Conservation (phyloP, 345 rosid species). For the Ceriops decandra region DNA sequence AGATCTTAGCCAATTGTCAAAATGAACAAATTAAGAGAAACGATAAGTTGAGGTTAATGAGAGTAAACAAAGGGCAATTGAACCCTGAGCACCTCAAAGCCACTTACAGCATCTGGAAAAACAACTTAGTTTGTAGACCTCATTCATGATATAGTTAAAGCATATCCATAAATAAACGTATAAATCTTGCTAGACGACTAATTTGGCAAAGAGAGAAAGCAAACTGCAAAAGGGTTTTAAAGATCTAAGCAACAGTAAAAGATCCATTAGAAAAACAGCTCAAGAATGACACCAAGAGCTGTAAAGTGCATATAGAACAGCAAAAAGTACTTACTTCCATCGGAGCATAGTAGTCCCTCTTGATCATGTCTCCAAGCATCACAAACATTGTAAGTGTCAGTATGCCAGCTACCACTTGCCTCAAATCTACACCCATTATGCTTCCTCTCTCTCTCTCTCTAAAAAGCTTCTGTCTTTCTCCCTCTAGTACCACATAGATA, state of each 20-base stretch:
- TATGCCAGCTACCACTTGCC: constrained; percentile 91
- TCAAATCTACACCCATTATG: constrained; percentile 84
- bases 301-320: not conserved
- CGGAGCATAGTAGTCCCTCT: constrained; percentile 84
- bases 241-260: constrained; percentile 6
- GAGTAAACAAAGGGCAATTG: not conserved
- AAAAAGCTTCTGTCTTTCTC: not conserved
- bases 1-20: constrained; percentile 8
- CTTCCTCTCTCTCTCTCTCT: not conserved
- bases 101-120: not conserved
- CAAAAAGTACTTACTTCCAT: constrained; percentile 41
- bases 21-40: not conserved
- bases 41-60: not conserved
- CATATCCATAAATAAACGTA: no score
- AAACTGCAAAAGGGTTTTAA: not conserved
- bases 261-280: not conserved
- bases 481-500: no score
- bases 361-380: constrained; percentile 96
- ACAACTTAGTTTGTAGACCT: constrained; percentile 8
- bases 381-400: constrained; percentile 92
- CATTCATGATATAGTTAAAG: not conserved
- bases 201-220: not conserved
- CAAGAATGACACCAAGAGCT: not conserved
- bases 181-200: no score
- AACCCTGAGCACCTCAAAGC: not conserved